A percentile compares a stretch with the other conserved stretches of the same genome.
Conservation (phyloP, 768 basidiomycete genomes). For the Tubosaeta sp. region DNA sequence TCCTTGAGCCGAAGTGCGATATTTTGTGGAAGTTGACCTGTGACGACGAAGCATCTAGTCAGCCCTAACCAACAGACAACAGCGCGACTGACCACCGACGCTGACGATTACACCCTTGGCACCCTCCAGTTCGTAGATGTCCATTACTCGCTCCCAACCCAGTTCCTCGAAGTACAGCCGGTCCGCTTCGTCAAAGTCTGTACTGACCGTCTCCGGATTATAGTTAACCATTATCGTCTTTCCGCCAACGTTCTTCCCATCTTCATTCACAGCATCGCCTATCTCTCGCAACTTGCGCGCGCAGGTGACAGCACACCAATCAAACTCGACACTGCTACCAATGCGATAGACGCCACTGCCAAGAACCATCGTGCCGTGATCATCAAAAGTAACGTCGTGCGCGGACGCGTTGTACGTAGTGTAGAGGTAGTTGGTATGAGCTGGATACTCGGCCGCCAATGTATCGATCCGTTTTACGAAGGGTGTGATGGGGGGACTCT, state of each 20-base stretch:
- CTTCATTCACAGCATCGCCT: conserved; percentile 41
- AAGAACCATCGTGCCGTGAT: conserved; percentile 98
- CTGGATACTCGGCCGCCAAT: conserved; percentile 96
- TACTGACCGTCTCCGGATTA: conserved; percentile 98
- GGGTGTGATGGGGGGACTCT: conserved; percentile 71
- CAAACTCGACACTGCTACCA: conserved; percentile 97
- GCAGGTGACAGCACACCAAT: conserved; percentile 99
- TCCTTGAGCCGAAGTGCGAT: conserved; percentile 94
- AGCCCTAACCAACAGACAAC: not conserved
- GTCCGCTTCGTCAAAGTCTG: conserved; percentile 99
- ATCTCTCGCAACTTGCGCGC: conserved; percentile 87
- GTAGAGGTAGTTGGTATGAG: conserved; percentile 98
- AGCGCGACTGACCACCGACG: conserved; percentile 74
- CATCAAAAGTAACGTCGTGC: conserved; percentile 93
- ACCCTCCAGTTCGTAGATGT: conserved; percentile 95
- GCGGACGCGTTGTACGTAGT: conserved; percentile 97
- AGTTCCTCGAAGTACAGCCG: conserved; percentile 98
- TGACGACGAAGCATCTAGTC: not conserved
- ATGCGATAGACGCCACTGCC: conserved; percentile 98
- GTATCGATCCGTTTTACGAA: conserved; percentile 99
- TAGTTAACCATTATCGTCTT: conserved; percentile 99
- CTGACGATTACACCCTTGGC: conserved; percentile 94
- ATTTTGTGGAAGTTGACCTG: conserved; percentile 97
- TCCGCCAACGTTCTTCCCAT: conserved; percentile 35
- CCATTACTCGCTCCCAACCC: conserved; percentile 98